These are phyloP conservation scores for Mortierella alpina DNA, from an alignment of 192 early-diverging fungal genomes.

Conservation along the genomic window DNA sequence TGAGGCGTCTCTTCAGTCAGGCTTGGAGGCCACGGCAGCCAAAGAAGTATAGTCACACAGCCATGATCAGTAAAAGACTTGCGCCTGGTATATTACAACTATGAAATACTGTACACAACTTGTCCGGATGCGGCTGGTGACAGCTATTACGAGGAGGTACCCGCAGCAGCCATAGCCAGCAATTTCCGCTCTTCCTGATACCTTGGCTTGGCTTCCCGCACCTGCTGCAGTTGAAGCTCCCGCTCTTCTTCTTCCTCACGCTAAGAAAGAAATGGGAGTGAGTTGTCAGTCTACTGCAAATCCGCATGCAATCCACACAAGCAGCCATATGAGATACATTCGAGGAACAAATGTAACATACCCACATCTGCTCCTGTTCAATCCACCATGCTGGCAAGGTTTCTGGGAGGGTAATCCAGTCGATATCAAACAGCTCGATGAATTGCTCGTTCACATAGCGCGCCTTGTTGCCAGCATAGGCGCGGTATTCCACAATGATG, in stretches of 20 bases:
- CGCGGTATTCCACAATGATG: constrained; percentile 96
- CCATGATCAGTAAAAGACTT: too few relatives aligned
- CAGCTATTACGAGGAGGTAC: background rate
- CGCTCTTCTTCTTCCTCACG: constrained; percentile 42
- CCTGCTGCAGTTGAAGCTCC: constrained; percentile 24
- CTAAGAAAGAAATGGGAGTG: background rate
- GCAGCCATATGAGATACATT: background rate
- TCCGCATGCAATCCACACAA: background rate
- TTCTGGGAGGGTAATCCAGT: constrained; percentile 86
- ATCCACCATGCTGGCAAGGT: constrained; percentile 86
- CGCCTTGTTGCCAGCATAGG: constrained; percentile 88
- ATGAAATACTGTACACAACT: too few relatives aligned
- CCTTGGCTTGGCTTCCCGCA: constrained; percentile 13
- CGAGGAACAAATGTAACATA: constrained; percentile 43
- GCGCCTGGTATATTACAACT: too few relatives aligned
- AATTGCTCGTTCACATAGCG: constrained; percentile 94
- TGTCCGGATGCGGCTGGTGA: too few relatives aligned
- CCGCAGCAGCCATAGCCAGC: background rate
- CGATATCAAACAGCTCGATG: constrained; percentile 94
- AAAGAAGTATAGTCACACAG: too few relatives aligned
- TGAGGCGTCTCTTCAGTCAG: too few relatives aligned
- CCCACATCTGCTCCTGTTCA: constrained; percentile 73
- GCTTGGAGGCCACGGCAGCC: too few relatives aligned
- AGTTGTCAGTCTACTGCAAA: background rate
- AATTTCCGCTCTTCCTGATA: constrained; percentile 3